Conservation (phyloP, 805 yeast species). For the Zygotorulaspora chibaensis region DNA sequence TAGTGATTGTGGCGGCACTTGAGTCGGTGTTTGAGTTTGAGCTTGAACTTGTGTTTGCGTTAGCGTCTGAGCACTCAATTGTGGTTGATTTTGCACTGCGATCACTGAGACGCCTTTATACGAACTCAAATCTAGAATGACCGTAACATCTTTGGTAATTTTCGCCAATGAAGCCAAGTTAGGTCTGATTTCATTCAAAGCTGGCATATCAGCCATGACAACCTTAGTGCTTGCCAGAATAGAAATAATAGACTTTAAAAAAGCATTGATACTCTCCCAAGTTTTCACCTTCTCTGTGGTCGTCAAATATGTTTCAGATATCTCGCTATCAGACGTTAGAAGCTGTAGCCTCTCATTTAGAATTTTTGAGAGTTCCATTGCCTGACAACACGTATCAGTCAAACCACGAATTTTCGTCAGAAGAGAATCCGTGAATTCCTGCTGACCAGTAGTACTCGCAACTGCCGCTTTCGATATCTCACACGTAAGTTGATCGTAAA, state of each 20-base stretch:
- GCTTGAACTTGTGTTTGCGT: slow-evolving; percentile 16
- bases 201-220: slow-evolving; percentile 76
- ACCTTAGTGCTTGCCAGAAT: slow-evolving; percentile 79
- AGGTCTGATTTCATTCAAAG: slow-evolving; percentile 73
- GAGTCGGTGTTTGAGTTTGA: not conserved
- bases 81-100: slow-evolving; percentile 11
- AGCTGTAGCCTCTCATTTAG: slow-evolving; percentile 54
- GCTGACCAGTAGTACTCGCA: slow-evolving; percentile 42
- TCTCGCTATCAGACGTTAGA: slow-evolving; percentile 31
- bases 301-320: slow-evolving; percentile 38
- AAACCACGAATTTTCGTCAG: slow-evolving; percentile 70
- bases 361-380: slow-evolving; percentile 76
- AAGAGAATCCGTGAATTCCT: slow-evolving; percentile 32
- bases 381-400: slow-evolving; percentile 68
- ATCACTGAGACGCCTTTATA: slow-evolving; percentile 36
- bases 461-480: slow-evolving; percentile 64
- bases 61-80: slow-evolving; percentile 11
- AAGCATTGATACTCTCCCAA: slow-evolving; percentile 82
- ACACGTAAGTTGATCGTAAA: slow-evolving; percentile 65
- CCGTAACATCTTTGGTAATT: slow-evolving; percentile 87
- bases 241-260: slow-evolving; percentile 76
- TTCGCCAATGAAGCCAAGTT: slow-evolving; percentile 77
- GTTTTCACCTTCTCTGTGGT: slow-evolving; percentile 55
- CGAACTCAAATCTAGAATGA: slow-evolving; percentile 68
- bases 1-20: slow-evolving; percentile 5